Conservation (phyloP, 106 monocot species). For the Cymbidium sinense region DNA sequence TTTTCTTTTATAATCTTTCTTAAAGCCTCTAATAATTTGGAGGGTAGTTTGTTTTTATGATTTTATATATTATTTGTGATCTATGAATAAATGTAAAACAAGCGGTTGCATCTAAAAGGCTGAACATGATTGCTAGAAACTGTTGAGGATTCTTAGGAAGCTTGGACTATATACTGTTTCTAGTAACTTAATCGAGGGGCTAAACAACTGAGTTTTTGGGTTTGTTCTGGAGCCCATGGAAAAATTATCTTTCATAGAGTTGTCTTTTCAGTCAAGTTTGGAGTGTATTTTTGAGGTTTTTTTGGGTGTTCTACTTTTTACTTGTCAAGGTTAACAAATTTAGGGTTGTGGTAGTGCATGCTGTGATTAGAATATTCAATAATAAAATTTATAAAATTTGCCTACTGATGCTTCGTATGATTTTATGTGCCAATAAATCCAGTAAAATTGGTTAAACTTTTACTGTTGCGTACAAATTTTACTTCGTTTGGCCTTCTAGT, state of each 20-base stretch:
- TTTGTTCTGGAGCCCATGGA: too few relatives aligned
- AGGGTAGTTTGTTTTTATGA: not conserved
- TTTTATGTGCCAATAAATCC: not conserved
- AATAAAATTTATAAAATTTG: not conserved
- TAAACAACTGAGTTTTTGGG: not conserved
- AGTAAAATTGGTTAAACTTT: not conserved
- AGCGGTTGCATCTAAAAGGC: not conserved
- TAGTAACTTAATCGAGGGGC: not conserved
- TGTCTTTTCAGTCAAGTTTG: not conserved
- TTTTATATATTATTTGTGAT: too few relatives aligned
- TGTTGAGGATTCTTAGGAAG: not conserved
- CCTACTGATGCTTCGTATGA: not conserved
- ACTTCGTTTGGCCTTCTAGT: not conserved
- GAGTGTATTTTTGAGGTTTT: not conserved
- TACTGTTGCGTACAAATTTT: not conserved
- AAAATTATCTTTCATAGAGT: not conserved
- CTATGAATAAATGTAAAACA: not conserved
- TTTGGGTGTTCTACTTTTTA: not conserved
- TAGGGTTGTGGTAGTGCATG: not conserved
- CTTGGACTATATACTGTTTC: not conserved
- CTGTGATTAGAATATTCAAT: not conserved
- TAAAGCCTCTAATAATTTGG: not conserved
- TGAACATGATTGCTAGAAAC: not conserved
- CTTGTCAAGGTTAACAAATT: not conserved
- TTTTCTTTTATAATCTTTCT: not conserved